Evolutionary conservation across 305 asterid species (phyloP).

Genomic region (Petunia hybrid): DNA sequence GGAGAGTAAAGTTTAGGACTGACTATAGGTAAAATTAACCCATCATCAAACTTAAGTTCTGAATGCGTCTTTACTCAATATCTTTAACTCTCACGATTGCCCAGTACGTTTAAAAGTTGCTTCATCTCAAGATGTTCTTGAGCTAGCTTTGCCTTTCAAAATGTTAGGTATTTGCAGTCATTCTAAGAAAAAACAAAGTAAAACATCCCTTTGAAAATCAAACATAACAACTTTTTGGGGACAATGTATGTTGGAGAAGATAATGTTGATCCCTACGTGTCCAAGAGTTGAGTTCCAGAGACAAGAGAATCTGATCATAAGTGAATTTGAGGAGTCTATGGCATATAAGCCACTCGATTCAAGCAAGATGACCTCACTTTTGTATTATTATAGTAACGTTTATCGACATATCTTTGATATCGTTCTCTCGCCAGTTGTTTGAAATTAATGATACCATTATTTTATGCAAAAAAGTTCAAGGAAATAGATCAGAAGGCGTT

Average conservation of each 20-base stretch:
- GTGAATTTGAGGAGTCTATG: neutral
- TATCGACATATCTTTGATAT: conserved; percentile 1
- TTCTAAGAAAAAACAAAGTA: too few relatives aligned
- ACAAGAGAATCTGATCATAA: neutral
- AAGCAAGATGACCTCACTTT: neutral
- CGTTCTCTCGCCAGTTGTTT: neutral
- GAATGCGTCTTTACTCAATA: too few relatives aligned
- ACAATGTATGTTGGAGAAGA: neutral
- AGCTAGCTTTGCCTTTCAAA: too few relatives aligned
- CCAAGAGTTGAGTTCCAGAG: neutral
- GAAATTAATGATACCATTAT: neutral
- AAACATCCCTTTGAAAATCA: neutral
- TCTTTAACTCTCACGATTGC: too few relatives aligned
- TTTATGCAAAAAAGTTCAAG: neutral
- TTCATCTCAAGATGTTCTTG: too few relatives aligned
- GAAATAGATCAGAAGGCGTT: neutral
- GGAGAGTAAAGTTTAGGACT: too few relatives aligned
- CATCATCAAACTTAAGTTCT: too few relatives aligned
- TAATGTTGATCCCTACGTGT: neutral
- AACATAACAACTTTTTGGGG: neutral
- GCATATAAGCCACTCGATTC: conserved; percentile 13
- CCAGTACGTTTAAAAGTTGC: too few relatives aligned
- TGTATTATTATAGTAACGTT: neutral
- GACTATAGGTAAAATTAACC: too few relatives aligned
- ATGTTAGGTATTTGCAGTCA: too few relatives aligned